A percentile compares a stretch with the other conserved stretches of the same genome.
These are phyloP conservation scores for Hirschfeldia incana DNA, from an alignment of 345 rosid genomes.

Conservation along the genomic window DNA sequence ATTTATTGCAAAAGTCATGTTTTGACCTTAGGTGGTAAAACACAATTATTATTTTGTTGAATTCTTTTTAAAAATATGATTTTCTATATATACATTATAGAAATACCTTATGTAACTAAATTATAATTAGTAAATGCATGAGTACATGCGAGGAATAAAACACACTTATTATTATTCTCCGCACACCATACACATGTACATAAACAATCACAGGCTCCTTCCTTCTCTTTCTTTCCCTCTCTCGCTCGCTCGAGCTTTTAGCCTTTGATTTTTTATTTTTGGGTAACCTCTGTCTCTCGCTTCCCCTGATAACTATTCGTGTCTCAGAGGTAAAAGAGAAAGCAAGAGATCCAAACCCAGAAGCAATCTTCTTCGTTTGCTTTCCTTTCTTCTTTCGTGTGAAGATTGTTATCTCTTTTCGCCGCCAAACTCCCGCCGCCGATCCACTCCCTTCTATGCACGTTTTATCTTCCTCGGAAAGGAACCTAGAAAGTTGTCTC, in stretches of 20 bases:
- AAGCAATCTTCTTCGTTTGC: constrained; percentile 22
- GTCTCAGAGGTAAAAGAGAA: background rate
- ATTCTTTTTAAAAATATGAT: too few relatives aligned
- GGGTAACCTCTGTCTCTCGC: constrained; percentile 23
- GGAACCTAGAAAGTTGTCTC: background rate
- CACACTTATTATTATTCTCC: background rate
- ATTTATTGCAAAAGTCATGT: too few relatives aligned
- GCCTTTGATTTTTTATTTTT: constrained; percentile 21
- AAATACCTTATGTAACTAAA: too few relatives aligned
- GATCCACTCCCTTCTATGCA: constrained; percentile 22
- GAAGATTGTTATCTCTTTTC: constrained; percentile 32
- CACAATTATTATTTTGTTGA: too few relatives aligned
- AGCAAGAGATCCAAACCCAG: constrained; percentile 20
- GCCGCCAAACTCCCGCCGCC: constrained; percentile 27
- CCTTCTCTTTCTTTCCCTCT: constrained; percentile 29
- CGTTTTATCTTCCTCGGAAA: background rate
- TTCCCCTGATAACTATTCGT: constrained; percentile 5
- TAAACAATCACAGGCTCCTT: constrained; percentile 15
- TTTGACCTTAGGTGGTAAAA: too few relatives aligned
- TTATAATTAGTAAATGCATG: constrained; percentile 13
- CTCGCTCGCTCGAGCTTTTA: constrained; percentile 22
- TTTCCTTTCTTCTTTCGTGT: constrained; percentile 11
- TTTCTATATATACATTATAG: background rate
- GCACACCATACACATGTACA: background rate
- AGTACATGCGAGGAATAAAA: background rate